phyloP scores from a whole-genome alignment of 2,329 filamentous ascomycete species.

The Calonectria hawksworthii region DNA sequence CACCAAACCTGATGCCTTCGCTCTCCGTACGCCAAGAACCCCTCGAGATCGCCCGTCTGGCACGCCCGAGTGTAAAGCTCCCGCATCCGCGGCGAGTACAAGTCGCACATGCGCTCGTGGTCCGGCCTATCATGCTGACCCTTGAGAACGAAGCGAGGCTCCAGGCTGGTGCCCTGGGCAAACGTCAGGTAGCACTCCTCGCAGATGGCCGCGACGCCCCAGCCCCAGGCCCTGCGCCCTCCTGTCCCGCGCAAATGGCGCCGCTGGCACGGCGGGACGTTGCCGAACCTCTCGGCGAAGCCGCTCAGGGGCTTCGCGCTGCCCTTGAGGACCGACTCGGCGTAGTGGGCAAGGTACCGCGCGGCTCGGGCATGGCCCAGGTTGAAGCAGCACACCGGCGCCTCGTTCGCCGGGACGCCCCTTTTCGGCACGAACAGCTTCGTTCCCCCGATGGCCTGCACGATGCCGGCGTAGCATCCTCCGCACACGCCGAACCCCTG shows the following conservation, averaged over 20 bases:
- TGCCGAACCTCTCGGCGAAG: conserved; percentile 48
- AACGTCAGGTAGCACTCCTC: conserved; percentile 54
- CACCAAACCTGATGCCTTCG: conserved; percentile 48
- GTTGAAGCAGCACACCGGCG: conserved; percentile 53
- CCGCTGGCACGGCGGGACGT: conserved; percentile 46
- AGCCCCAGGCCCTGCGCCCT: conserved; percentile 52
- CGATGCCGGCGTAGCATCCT: conserved; percentile 51
- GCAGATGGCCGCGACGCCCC: conserved; percentile 53
- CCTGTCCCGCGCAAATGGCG: conserved; percentile 24
- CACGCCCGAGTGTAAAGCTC: conserved; percentile 50
- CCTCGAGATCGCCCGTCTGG: conserved; percentile 35
- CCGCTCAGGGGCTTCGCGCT: conserved; percentile 43
- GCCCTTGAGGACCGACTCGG: conserved; percentile 47
- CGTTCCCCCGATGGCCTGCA: conserved; percentile 48
- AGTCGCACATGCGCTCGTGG: conserved; percentile 50
- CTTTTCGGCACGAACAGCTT: conserved; percentile 47
- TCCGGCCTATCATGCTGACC: conserved; percentile 33
- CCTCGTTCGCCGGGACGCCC: conserved; percentile 28
- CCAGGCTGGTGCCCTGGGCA: conserved; percentile 45
- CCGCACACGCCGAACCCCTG: conserved; percentile 52
- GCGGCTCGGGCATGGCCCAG: conserved; percentile 45
- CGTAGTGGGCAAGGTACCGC: conserved; percentile 39
- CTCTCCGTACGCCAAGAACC: conserved; percentile 44
- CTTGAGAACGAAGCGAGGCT: conserved; percentile 46
- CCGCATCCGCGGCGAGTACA: conserved; percentile 56